A percentile compares a stretch with the other conserved stretches of the same genome.
Evolutionary conservation across 2,329 filamentous ascomycete genomes (phyloP).

Genomic region (Beauveria medogensis): DNA sequence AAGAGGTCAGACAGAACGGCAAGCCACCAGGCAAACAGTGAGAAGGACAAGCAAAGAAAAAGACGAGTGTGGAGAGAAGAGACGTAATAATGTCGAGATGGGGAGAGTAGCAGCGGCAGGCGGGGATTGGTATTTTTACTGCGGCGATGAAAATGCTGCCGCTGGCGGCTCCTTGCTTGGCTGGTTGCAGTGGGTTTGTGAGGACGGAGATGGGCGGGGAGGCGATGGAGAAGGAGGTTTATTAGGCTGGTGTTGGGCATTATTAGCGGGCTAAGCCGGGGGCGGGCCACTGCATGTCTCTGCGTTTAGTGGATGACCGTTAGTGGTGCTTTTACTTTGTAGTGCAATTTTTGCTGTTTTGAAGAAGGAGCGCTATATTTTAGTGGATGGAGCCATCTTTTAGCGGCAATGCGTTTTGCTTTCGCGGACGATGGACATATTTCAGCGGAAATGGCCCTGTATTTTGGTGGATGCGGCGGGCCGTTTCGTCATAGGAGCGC

Average conservation of each 20-base stretch:
- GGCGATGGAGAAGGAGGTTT: neutral
- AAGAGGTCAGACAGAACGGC: neutral
- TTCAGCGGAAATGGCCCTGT: too few relatives aligned
- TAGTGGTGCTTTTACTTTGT: neutral
- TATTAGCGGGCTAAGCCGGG: neutral
- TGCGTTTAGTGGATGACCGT: neutral
- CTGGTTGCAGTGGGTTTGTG: neutral
- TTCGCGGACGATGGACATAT: too few relatives aligned
- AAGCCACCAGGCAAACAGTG: neutral
- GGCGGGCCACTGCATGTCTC: neutral
- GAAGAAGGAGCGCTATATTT: neutral
- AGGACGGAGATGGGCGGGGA: constrained; percentile 2
- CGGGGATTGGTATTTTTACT: neutral
- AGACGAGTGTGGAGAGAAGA: neutral
- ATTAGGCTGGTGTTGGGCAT: neutral
- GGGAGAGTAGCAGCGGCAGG: neutral
- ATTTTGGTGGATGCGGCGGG: too few relatives aligned
- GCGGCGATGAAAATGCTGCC: too few relatives aligned
- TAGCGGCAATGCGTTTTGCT: too few relatives aligned
- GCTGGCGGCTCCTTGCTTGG: too few relatives aligned
- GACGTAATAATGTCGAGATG: neutral
- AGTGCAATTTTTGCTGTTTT: neutral
- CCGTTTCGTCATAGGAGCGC: neutral
- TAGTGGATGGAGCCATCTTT: too few relatives aligned
- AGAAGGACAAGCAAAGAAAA: neutral